phyloP scores from a whole-genome alignment of 345 rosid genomes.

The Moricandia arvensis region DNA sequence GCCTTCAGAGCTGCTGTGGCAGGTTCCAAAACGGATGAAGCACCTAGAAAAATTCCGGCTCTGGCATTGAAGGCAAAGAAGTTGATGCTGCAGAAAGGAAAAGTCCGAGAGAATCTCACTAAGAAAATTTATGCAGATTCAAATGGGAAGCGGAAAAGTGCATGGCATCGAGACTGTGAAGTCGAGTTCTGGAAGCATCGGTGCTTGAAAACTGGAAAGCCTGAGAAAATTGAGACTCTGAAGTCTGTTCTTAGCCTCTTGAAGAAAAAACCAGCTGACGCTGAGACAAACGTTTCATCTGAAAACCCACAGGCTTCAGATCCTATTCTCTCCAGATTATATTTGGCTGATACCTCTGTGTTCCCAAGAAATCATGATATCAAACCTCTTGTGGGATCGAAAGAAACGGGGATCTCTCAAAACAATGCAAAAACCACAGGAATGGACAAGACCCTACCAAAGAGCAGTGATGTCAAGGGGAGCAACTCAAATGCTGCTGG shows the following conservation, averaged over 20 bases:
- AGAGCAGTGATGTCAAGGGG: constrained; percentile 47
- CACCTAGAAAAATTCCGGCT: constrained; percentile 52
- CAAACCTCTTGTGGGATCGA: constrained; percentile 64
- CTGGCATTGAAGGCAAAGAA: constrained; percentile 71
- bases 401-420: constrained; percentile 36
- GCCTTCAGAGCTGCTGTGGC: constrained; percentile 89
- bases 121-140: constrained; percentile 85
- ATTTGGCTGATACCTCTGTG: constrained; percentile 94
- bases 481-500: constrained; percentile 40
- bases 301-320: constrained; percentile 48
- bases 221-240: constrained; percentile 91
- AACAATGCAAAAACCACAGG: constrained; percentile 42
- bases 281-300: constrained; percentile 38
- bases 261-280: constrained; percentile 50
- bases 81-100: constrained; percentile 88
- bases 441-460: constrained; percentile 41
- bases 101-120: constrained; percentile 91
- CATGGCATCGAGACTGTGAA: constrained; percentile 96
- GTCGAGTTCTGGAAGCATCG: constrained; percentile 99
- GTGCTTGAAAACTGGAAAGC: constrained; percentile 65
- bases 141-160: constrained; percentile 82
- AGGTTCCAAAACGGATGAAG: constrained; percentile 65
- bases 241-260: constrained; percentile 83
- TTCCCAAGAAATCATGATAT: constrained; percentile 85
- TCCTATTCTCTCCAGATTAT: constrained; percentile 88